A percentile compares a stretch with the other conserved stretches of the same genome.
These are phyloP conservation scores for Colletotrichum scovillei DNA, from an alignment of 2,329 filamentous ascomycete genomes.

Conservation along the genomic window DNA sequence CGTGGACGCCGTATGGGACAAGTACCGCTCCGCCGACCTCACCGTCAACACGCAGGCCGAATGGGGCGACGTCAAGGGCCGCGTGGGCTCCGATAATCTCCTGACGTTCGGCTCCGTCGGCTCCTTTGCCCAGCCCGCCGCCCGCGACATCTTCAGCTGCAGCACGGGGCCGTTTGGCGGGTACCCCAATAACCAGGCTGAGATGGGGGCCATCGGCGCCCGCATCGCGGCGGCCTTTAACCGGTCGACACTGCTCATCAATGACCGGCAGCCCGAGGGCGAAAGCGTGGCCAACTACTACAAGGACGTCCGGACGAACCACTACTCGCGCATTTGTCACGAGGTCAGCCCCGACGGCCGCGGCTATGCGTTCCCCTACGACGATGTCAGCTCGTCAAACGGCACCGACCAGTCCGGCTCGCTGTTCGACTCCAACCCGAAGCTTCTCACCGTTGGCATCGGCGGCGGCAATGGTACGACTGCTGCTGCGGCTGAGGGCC, in stretches of 20 bases:
- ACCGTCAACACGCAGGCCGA: conserved; percentile 65
- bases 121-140: conserved; percentile 58
- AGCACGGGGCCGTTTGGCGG: conserved; percentile 67
- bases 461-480: conserved; percentile 56
- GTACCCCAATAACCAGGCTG: conserved; percentile 51
- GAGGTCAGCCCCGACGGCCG: conserved; percentile 66
- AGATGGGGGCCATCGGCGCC: conserved; percentile 74
- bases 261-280: conserved; percentile 63
- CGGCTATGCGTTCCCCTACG: conserved; percentile 79
- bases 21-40: conserved; percentile 57
- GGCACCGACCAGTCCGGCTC: conserved; percentile 71
- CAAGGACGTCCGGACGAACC: conserved; percentile 66
- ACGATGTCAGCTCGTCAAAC: conserved; percentile 70
- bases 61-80: conserved; percentile 61
- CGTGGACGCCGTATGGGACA: conserved; percentile 63
- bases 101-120: conserved; percentile 54
- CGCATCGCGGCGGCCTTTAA: conserved; percentile 83
- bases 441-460: conserved; percentile 66
- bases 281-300: conserved; percentile 65
- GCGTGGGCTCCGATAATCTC: conserved; percentile 48
- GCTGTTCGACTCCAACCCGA: conserved; percentile 67
- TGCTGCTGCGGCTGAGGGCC: not conserved
- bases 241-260: conserved; percentile 72
- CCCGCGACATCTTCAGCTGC: conserved; percentile 64
- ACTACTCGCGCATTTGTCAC: conserved; percentile 75